Evolutionary conservation across 2,329 filamentous ascomycete genomes (phyloP).

Genomic region (Epichloe typhina): DNA sequence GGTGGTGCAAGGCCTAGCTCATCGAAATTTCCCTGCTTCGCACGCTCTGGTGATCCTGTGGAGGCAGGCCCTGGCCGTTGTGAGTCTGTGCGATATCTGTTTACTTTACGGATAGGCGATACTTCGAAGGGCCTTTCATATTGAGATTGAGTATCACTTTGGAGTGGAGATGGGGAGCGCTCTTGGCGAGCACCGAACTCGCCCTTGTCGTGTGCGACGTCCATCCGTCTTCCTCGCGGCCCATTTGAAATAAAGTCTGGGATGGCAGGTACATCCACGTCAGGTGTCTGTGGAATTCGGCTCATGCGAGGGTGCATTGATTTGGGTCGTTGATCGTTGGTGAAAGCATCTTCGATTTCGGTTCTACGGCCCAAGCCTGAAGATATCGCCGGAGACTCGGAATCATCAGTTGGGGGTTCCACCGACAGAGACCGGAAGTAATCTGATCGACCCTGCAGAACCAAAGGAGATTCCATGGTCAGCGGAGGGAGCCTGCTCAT

Average conservation of each 20-base stretch:
- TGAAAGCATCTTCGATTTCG: conserved; percentile 43
- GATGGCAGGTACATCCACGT: conserved; percentile 32
- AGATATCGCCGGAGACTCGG: conserved; percentile 16
- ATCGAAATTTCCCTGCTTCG: conserved; percentile 34
- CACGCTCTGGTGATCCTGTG: conserved; percentile 31
- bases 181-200: conserved; percentile 39
- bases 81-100: conserved; percentile 22
- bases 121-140: conserved; percentile 14
- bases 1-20: conserved; percentile 39
- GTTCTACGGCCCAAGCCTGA: conserved; percentile 33
- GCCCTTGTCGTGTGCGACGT: conserved; percentile 25
- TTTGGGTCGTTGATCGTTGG: conserved; percentile 44
- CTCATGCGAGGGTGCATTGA: conserved; percentile 69
- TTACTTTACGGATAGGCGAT: conserved; percentile 21
- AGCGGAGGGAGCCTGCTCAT: conserved; percentile 78
- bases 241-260: conserved; percentile 27
- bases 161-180: conserved; percentile 42
- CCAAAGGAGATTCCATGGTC: conserved; percentile 68
- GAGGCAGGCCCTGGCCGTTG: conserved; percentile 18
- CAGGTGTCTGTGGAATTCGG: conserved; percentile 39
- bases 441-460: conserved; percentile 60
- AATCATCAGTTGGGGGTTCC: conserved; percentile 39
- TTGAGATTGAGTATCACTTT: conserved; percentile 23
- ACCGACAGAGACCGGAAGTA: conserved; percentile 68
- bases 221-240: conserved; percentile 27